Conservation (phyloP, 148 eudicot genomes). For the Nyssa sinensis region DNA sequence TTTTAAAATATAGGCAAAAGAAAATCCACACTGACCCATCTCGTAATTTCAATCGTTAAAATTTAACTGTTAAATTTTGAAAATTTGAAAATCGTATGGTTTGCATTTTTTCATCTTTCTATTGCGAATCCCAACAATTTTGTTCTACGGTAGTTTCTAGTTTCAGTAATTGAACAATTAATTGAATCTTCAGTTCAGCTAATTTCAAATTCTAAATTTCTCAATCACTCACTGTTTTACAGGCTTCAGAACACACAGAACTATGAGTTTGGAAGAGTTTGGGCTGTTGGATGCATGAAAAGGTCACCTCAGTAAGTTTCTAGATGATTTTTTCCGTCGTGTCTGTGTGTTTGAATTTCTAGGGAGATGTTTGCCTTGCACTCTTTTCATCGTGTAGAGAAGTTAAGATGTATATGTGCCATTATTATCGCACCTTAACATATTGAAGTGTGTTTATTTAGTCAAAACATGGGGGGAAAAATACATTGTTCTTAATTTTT, state of each 20-base stretch:
- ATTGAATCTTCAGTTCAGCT: neutral
- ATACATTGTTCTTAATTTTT: too few species aligned
- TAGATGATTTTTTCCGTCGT: neutral
- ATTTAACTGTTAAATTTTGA: neutral
- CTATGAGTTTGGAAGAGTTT: conserved; percentile 88
- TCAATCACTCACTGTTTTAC: conserved; percentile 22
- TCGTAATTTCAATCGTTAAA: neutral
- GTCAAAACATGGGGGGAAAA: too few species aligned
- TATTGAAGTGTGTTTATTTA: neutral
- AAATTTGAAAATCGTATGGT: neutral
- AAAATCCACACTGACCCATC: too few species aligned
- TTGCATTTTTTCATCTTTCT: neutral
- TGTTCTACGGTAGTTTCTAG: neutral
- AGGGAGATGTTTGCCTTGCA: neutral
- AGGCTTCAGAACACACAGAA: conserved; percentile 85
- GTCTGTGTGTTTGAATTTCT: too few species aligned
- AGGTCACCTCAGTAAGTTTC: conserved; percentile 63
- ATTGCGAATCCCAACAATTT: neutral
- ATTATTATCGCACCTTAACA: too few species aligned
- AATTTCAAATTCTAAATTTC: neutral
- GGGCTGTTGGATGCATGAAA: conserved; percentile 78
- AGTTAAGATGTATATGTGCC: too few species aligned
- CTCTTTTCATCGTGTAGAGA: neutral
- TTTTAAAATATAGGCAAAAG: neutral
- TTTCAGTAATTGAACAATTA: neutral